phyloP scores from a whole-genome alignment of 441 rosid species.

The Jatropha multifida region DNA sequence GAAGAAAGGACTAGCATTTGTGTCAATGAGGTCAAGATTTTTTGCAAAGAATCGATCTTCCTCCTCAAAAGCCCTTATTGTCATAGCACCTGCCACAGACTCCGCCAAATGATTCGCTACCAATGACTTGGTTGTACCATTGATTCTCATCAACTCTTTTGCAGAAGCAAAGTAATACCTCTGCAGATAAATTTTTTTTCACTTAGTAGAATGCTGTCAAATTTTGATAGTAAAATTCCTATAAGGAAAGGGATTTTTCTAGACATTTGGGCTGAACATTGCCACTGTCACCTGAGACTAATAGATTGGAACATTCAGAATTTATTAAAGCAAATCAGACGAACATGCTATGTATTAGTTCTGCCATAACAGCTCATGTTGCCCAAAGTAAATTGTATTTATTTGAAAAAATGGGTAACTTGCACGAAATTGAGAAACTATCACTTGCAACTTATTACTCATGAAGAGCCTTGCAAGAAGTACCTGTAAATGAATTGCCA shows the following conservation, averaged over 20 bases:
- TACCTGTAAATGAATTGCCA: conserved; percentile 82
- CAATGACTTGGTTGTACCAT: conserved; percentile 83
- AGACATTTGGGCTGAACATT: neutral
- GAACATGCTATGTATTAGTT: no score
- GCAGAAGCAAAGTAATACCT: conserved; percentile 75
- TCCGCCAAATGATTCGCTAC: conserved; percentile 94
- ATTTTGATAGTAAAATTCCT: neutral
- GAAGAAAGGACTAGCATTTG: conserved; percentile 88
- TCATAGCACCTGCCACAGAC: conserved; percentile 83
- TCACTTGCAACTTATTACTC: no score
- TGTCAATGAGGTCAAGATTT: conserved; percentile 66
- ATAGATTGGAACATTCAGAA: no score
- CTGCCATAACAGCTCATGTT: no score
- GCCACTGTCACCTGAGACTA: neutral
- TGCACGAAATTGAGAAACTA: neutral
- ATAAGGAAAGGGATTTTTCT: neutral
- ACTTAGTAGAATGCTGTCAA: neutral
- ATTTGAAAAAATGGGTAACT: neutral
- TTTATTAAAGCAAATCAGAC: no score
- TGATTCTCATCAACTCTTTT: conserved; percentile 86
- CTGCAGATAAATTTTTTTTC: conserved; percentile 34
- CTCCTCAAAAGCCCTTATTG: conserved; percentile 84
- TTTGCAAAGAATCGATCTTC: conserved; percentile 78
- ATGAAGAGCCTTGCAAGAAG: neutral
- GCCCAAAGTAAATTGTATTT: no score